Conservation (phyloP, 768 basidiomycete genomes). For the Podaxis sp. region DNA sequence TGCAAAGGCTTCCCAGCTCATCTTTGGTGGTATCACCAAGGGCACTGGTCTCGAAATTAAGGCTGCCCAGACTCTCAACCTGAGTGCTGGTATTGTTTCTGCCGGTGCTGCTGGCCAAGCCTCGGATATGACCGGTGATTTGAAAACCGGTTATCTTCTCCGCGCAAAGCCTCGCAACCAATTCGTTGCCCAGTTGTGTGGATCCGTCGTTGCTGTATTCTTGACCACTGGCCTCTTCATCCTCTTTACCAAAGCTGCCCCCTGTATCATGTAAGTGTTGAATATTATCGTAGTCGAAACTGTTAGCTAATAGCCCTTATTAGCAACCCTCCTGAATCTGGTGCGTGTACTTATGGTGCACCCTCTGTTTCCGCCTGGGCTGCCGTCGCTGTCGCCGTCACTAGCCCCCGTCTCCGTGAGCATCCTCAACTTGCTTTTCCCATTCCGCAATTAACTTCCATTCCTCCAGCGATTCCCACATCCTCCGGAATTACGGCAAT, state of each 20-base stretch:
- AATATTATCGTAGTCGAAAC: background rate
- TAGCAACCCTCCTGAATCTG: constrained; percentile 26
- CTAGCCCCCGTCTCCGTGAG: constrained; percentile 45
- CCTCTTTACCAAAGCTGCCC: constrained; percentile 59
- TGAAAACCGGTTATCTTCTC: constrained; percentile 70
- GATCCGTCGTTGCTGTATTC: constrained; percentile 60
- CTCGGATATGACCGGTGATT: constrained; percentile 64
- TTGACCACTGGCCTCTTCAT: constrained; percentile 56
- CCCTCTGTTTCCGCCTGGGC: constrained; percentile 57
- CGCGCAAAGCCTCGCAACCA: constrained; percentile 62
- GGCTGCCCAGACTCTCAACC: constrained; percentile 45
- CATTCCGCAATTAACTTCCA: background rate
- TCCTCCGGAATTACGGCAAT: constrained; percentile 61
- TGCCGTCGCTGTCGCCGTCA: constrained; percentile 53
- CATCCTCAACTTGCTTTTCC: background rate
- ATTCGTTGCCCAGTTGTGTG: constrained; percentile 58
- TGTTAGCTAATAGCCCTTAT: background rate
- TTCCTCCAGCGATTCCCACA: constrained; percentile 41
- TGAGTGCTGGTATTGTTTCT: constrained; percentile 52
- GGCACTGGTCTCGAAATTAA: constrained; percentile 32
- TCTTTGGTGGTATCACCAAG: constrained; percentile 62
- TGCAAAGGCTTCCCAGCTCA: constrained; percentile 61
- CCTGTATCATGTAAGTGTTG: constrained; percentile 50
- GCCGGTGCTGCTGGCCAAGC: constrained; percentile 57
- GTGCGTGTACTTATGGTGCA: constrained; percentile 49